A percentile compares a stretch with the other conserved stretches of the same genome.
Evolutionary conservation across 805 yeast species (phyloP).

Genomic region (Saccharomyces eubayanus): DNA sequence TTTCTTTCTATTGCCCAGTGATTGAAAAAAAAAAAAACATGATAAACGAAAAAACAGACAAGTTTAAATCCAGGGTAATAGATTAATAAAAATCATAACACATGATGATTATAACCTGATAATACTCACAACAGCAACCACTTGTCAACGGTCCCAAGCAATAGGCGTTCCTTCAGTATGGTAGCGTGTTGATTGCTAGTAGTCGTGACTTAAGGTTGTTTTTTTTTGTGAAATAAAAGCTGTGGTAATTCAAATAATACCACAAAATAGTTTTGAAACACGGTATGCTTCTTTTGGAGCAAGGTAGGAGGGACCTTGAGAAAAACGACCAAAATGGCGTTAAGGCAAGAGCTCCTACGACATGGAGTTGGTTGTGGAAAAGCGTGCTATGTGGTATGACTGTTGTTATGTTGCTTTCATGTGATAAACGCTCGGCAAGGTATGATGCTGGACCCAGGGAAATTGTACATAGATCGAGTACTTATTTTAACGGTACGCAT

Average conservation of each 20-base stretch:
- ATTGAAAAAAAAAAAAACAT: not conserved
- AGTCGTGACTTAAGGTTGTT: not conserved
- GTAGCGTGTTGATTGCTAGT: not conserved
- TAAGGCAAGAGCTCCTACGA: not conserved
- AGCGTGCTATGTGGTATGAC: not conserved
- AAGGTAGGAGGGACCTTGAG: not conserved
- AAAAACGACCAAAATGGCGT: not conserved
- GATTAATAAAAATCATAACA: not conserved
- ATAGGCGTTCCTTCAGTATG: not conserved
- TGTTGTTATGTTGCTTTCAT: not conserved
- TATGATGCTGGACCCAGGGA: not conserved
- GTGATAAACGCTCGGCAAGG: not conserved
- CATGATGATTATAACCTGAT: not conserved
- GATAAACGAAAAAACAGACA: not conserved
- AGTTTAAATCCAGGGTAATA: not conserved
- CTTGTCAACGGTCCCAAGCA: not conserved
- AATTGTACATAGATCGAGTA: not conserved
- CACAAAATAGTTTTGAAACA: not conserved
- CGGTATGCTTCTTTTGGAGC: not conserved
- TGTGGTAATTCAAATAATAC: not conserved
- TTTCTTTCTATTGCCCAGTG: not conserved
- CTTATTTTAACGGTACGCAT: constrained; percentile 49
- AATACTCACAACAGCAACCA: not conserved
- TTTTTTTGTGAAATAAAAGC: not conserved
- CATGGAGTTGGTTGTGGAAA: not conserved